phyloP scores from a whole-genome alignment of 164 flowering plant genomes.

The Vitis vinifera region ASM3070453v1 NC_081807.1:2019001-2019500 shows the following conservation, averaged over 20 bases:
- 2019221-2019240: constrained; percentile 44
- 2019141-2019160: constrained; percentile 33
- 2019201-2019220: constrained; percentile 35
- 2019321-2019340: constrained; percentile 38
- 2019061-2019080: constrained; percentile 36
- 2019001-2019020: constrained; percentile 38
- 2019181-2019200: constrained; percentile 30
- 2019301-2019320: constrained; percentile 33
- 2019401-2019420: constrained; percentile 43
- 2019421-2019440: constrained; percentile 56
- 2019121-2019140: constrained; percentile 35
- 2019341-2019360: constrained; percentile 50
- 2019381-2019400: constrained; percentile 46
- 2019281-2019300: constrained; percentile 31
- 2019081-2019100: constrained; percentile 29
- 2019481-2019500: constrained; percentile 51
- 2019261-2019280: constrained; percentile 22
- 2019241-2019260: constrained; percentile 25
- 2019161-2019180: constrained; percentile 40
- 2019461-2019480: constrained; percentile 48
- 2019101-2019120: constrained; percentile 37
- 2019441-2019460: constrained; percentile 45
- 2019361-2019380: constrained; percentile 54
- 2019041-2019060: constrained; percentile 51
- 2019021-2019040: constrained; percentile 38